Base-by-base conservation (phyloP, 2,329 filamentous ascomycete genomes). In the Calonectria ilicicola region DNA sequence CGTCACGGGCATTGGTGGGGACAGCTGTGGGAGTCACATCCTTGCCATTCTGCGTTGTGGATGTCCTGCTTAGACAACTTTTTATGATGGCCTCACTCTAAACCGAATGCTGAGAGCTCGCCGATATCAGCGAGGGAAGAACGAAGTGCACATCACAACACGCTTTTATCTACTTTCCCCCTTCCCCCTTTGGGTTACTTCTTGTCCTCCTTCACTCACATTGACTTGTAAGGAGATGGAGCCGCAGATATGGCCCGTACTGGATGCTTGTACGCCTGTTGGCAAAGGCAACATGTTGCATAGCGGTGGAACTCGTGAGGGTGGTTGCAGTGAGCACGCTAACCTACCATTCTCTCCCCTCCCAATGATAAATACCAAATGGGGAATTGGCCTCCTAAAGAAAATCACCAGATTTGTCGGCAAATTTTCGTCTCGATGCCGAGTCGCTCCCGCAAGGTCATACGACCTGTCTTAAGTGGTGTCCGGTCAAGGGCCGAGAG, bases 21-120 rank as follows among this genome's bases (percentile, higher is more conserved):
- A 23, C 15, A 14, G 44, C 19, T 17, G 3, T 46, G 27, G 60
- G 38, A 35, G 44, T 21, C 27, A 35, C 29, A 51, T 40, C 46
- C 32, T 65, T 23, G 44, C 10, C 6, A 21, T 38, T 10, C 42
- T 47, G 12, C 14, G 29, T 26, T 51, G 23, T 51, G 32, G 29
- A 42, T 49, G 12, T 12, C 23, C 6, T 47, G 29, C 42, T 8
- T 19, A 1, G 15, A 8, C 15, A n/a, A 27, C 27, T 27, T 29
- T 29, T 67, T 53, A 51, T 29, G 65, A 67, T 67, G 26, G 29
- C 65, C 35, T 62, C 51, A 62, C 46, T 29, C 26, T 47, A 53
- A 44, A 38, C 27, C 12, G 21, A 35, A 21, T 38, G 46, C 14
- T 44, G n/a, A n/a, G n/a, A 23, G 14, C 51, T 58, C 65, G 49